phyloP scores from a whole-genome alignment of 2,329 filamentous ascomycete species.

The Diaporthe aspalathi region DNA sequence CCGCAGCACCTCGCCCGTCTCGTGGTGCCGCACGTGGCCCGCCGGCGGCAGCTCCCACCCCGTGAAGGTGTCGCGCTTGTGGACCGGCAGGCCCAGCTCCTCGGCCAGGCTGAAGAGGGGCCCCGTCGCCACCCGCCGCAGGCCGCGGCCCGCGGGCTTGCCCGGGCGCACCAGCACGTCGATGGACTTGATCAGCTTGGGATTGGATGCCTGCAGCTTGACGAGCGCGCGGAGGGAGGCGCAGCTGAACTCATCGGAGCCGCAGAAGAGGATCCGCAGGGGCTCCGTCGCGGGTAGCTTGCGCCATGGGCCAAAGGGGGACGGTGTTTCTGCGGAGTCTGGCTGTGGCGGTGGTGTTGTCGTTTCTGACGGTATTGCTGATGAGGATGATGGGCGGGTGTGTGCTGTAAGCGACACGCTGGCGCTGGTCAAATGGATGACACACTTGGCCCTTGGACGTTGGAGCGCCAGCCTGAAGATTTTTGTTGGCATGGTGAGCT shows the following conservation, averaged over 20 bases:
- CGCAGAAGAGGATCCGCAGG: conserved; percentile 90
- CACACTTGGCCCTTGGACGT: not conserved
- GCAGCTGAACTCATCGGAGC: conserved; percentile 91
- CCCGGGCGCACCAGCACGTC: conserved; percentile 86
- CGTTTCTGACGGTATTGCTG: not conserved
- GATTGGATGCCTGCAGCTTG: conserved; percentile 61
- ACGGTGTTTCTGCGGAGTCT: not conserved
- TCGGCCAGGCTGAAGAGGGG: conserved; percentile 77
- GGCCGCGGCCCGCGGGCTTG: conserved; percentile 80
- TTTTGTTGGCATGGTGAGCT: conserved; percentile 21
- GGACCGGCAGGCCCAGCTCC: conserved; percentile 72
- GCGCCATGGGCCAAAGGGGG: not conserved
- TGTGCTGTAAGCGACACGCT: not conserved
- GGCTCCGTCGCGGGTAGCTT: conserved; percentile 59
- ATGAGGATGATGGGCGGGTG: not conserved
- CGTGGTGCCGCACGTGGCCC: conserved; percentile 35
- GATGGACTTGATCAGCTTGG: conserved; percentile 76
- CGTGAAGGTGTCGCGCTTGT: conserved; percentile 84
- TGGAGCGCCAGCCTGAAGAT: conserved; percentile 9
- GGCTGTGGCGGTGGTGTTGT: not conserved
- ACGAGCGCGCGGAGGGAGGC: conserved; percentile 78
- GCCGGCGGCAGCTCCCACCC: conserved; percentile 68
- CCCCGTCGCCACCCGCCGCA: conserved; percentile 76
- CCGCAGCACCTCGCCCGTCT: conserved; percentile 34
- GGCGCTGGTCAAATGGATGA: too few relatives aligned